Evolutionary conservation across 495 filamentous ascomycete genomes (phyloP).

Genomic region (Cryomyces minteri): DNA sequence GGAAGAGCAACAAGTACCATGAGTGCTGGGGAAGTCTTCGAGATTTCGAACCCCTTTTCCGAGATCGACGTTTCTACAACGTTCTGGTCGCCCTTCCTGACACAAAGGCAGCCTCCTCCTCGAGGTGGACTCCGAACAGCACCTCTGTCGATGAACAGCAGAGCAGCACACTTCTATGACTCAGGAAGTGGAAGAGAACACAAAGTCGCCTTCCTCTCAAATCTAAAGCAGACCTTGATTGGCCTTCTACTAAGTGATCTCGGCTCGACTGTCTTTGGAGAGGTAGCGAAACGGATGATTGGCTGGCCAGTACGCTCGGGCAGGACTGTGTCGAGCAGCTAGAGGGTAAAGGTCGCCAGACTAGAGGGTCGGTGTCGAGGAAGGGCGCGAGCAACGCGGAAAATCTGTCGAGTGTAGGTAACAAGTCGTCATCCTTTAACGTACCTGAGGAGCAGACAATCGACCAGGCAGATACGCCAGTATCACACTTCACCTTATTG

Average conservation of each 20-base stretch:
- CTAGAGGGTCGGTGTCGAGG: constrained; percentile 32
- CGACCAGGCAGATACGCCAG: no score
- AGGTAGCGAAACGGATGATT: constrained; percentile 83
- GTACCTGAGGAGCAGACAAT: no score
- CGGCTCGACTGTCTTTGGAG: constrained; percentile 67
- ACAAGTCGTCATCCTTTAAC: no score
- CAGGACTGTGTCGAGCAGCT: constrained; percentile 61
- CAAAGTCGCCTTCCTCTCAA: constrained; percentile 51
- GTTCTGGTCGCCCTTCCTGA: constrained; percentile 69
- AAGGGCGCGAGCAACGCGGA: constrained; percentile 23
- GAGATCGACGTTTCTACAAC: constrained; percentile 64
- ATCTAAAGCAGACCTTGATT: constrained; percentile 60
- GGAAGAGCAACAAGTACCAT: constrained; percentile 34
- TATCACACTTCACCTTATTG: no score
- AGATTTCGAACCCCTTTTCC: constrained; percentile 44
- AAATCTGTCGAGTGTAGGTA: no score
- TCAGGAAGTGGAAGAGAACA: constrained; percentile 21
- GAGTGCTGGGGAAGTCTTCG: constrained; percentile 55
- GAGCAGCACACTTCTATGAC: constrained; percentile 19
- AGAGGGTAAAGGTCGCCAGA: constrained; percentile 41
- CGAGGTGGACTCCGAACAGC: constrained; percentile 17
- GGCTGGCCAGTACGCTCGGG: constrained; percentile 60
- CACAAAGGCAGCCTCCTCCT: constrained; percentile 30
- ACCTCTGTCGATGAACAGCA: constrained; percentile 40
- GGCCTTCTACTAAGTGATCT: constrained; percentile 82